phyloP scores from a whole-genome alignment of 176 grass and related monocot species.

The Stipa capillata region DNA sequence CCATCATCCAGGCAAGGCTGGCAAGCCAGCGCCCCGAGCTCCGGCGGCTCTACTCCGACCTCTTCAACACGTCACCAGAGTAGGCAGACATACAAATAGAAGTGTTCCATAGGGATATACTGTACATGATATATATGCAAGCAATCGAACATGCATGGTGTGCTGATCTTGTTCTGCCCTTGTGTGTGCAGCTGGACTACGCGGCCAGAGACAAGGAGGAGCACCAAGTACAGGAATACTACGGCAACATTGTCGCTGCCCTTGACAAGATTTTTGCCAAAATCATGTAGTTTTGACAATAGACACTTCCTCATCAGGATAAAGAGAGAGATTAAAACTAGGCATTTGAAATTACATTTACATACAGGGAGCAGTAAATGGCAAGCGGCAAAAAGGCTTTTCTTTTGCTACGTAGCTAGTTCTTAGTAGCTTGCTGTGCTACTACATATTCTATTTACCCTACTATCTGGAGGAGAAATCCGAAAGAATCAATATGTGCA shows the following conservation, averaged over 20 bases:
- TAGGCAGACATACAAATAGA: neutral
- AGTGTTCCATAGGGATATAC: too few species aligned
- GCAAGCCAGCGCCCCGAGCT: slow-evolving; percentile 42
- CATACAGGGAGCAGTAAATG: slow-evolving; percentile 2
- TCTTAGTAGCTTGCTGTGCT: slow-evolving; percentile 29
- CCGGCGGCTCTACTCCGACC: slow-evolving; percentile 62
- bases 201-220: slow-evolving; percentile 57
- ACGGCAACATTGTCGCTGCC: slow-evolving; percentile 43
- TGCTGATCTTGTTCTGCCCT: neutral
- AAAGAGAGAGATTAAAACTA: neutral
- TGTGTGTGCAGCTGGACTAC: slow-evolving; percentile 50
- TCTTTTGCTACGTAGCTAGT: slow-evolving; percentile 28
- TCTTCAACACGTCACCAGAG: slow-evolving; percentile 77
- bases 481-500: slow-evolving; percentile 38
- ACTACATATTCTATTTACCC: slow-evolving; percentile 32
- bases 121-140: too few species aligned
- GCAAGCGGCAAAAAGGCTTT: slow-evolving; percentile 26
- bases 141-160: neutral
- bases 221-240: slow-evolving; percentile 39
- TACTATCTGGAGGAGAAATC: neutral
- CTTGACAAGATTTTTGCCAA: slow-evolving; percentile 57
- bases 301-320: neutral
- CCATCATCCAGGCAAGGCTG: slow-evolving; percentile 67
- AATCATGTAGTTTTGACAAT: slow-evolving; percentile 31
- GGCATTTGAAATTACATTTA: neutral